Base-by-base conservation (phyloP, 345 rosid species). In the Viola odorata region DNA sequence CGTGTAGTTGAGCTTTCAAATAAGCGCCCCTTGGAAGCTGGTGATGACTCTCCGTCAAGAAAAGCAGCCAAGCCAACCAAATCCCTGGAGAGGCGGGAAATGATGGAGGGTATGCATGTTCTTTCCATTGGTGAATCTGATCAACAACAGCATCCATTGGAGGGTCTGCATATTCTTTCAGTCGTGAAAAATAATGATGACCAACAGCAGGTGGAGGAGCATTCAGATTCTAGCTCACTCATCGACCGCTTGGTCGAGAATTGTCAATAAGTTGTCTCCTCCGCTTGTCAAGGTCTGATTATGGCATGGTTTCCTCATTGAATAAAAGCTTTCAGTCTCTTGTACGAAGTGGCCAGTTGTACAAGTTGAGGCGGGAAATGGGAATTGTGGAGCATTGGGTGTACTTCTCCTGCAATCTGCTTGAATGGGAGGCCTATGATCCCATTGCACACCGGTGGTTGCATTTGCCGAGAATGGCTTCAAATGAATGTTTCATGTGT, bases 361-460 rank as follows among this genome's bases (percentile, higher is more conserved):
- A 79, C 44, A 66, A 67, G 66, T 67, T 72, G 55, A 69, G 83
- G 67, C 63, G 71, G 61, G 53, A 45, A 63, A 58, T 44, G 37
- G 78, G 78, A 13, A 52, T 75, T 6, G 17, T 64, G 10, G 83
- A 79, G 53, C 88, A 84, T 50, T 92, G 98, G 98, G 79, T 87
- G 6, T 92, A 87, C 67, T 84, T 89, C 75, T 85, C 96, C 0
- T 84, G 95, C 65, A 70, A 75, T 57, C 78, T 81, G 54, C 61
- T 76, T 11, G 81, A 84, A 61, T 92, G 98, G 98, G 94, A 84
- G 68, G 85, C 85, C 44, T 87, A 81, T 68, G 96, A 89, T 74
- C 96, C 98, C 3, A 53, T 72, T 55, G 68, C 65, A 41, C 3
- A 64, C 36, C 73, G 81, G 38, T 89, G 96, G 94, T 82, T 84